phyloP scores from a whole-genome alignment of 192 early-diverging fungal species.

The Chytriomyces confervae region DNA sequence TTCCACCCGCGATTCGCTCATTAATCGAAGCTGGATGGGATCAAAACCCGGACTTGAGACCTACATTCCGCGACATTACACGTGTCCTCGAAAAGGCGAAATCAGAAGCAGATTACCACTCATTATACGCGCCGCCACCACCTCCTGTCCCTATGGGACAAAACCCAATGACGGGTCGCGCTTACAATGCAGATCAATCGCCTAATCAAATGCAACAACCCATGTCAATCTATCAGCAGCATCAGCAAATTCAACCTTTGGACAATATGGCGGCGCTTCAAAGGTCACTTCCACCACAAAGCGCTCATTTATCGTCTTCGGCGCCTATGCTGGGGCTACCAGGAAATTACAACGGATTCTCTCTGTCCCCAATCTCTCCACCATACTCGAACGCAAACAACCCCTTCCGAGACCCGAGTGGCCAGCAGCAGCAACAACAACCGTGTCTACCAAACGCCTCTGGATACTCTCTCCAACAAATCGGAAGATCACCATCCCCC shows the following conservation, averaged over 20 bases:
- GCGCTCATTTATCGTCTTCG: conserved; percentile 6
- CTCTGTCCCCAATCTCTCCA: neutral
- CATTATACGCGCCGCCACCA: conserved; percentile 22
- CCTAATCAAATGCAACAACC: neutral
- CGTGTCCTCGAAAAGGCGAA: conserved; percentile 30
- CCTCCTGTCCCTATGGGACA: neutral
- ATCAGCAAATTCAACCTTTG: conserved; percentile 4
- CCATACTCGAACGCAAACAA: neutral
- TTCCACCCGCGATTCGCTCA: conserved; percentile 27
- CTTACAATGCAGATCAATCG: neutral
- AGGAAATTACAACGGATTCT: neutral
- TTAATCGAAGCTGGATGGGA: conserved; percentile 36
- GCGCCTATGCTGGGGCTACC: conserved; percentile 2
- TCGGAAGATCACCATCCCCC: neutral
- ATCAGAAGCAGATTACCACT: conserved; percentile 25
- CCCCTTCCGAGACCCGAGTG: no score
- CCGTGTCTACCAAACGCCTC: neutral
- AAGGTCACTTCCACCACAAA: conserved; percentile 28
- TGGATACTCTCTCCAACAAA: neutral
- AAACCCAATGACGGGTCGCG: neutral
- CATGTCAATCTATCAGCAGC: neutral
- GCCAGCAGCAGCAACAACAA: neutral
- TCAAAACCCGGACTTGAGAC: conserved; percentile 29
- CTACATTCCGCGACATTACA: conserved; percentile 34
- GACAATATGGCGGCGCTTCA: conserved; percentile 12